Conservation (phyloP, 2,329 filamentous ascomycete species). For the Mycocentrospora acerina region DNA sequence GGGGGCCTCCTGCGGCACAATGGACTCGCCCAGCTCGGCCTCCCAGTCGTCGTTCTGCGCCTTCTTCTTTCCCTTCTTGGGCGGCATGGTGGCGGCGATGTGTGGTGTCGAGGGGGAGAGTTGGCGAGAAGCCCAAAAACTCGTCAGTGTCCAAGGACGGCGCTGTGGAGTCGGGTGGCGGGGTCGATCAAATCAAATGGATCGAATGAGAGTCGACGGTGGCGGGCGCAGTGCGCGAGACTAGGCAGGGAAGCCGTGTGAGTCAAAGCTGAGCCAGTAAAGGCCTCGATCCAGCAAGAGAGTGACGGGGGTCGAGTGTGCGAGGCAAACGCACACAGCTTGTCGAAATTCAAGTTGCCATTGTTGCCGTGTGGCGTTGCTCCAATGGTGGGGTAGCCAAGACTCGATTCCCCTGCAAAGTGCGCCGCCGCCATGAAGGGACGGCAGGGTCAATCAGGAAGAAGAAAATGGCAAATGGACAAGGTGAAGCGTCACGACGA, state of each 20-base stretch:
- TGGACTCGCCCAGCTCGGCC: conserved; percentile 79
- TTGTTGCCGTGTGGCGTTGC: conserved; percentile 6
- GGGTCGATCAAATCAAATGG: conserved; percentile 10
- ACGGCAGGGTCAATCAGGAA: no score
- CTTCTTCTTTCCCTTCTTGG: conserved; percentile 90
- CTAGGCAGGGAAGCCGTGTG: conserved; percentile 18
- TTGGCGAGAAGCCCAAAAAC: conserved; percentile 2
- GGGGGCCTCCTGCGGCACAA: conserved; percentile 58
- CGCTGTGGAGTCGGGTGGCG: conserved; percentile 21
- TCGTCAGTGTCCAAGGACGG: conserved; percentile 4
- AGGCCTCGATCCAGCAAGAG: conserved; percentile 26
- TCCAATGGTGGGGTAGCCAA: conserved; percentile 6
- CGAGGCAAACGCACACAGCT: conserved; percentile 30
- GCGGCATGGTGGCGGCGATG: conserved; percentile 65
- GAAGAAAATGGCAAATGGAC: no score
- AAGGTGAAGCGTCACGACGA: no score
- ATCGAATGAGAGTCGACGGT: conserved; percentile 1
- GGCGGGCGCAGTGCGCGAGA: conserved; percentile 10
- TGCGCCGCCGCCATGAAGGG: no score
- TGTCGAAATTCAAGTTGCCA: conserved; percentile 26
- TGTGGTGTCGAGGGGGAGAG: neutral
- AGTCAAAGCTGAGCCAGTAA: conserved; percentile 26
- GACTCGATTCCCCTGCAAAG: no score
- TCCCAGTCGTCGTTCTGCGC: conserved; percentile 95
- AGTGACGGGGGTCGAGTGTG: conserved; percentile 15